phyloP scores from a whole-genome alignment of 106 monocot genomes.

The Allium fistulosum region DNA sequence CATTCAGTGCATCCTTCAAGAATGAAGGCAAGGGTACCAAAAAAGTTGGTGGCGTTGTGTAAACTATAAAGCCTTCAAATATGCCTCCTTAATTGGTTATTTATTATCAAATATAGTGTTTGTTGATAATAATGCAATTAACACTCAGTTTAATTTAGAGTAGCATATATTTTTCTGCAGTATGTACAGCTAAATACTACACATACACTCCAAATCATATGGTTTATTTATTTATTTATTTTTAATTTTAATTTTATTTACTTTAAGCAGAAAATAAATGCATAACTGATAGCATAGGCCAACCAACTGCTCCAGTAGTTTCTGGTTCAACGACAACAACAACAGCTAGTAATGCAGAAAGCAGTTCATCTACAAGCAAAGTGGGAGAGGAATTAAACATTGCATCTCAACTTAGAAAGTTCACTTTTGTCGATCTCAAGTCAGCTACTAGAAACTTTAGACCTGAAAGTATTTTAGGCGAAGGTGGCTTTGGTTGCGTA shows the following conservation, averaged over 20 bases:
- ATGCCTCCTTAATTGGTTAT: background rate
- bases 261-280: conserved; percentile 47
- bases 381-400: conserved; percentile 51
- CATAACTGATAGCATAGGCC: conserved; percentile 37
- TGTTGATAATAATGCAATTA: background rate
- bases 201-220: background rate
- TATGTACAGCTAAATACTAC: background rate
- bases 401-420: conserved; percentile 58
- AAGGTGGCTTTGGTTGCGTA: conserved; percentile 82
- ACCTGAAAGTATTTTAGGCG: conserved; percentile 67
- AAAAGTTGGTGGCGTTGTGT: too few species aligned
- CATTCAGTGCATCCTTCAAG: too few species aligned
- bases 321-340: conserved; percentile 35
- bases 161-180: background rate
- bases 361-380: conserved; percentile 43
- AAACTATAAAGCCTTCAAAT: too few species aligned
- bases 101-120: background rate
- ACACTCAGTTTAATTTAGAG: background rate
- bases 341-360: conserved; percentile 44
- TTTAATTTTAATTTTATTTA: conserved; percentile 14
- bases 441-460: conserved; percentile 71
- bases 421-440: conserved; percentile 59
- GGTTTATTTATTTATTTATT: background rate
- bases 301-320: conserved; percentile 25
- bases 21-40: too few species aligned